Evolutionary conservation across 2,329 filamentous ascomycete genomes (phyloP), one percentile per base, ranked within the genome.

Genomic region (Trichophyton simii): DNA sequence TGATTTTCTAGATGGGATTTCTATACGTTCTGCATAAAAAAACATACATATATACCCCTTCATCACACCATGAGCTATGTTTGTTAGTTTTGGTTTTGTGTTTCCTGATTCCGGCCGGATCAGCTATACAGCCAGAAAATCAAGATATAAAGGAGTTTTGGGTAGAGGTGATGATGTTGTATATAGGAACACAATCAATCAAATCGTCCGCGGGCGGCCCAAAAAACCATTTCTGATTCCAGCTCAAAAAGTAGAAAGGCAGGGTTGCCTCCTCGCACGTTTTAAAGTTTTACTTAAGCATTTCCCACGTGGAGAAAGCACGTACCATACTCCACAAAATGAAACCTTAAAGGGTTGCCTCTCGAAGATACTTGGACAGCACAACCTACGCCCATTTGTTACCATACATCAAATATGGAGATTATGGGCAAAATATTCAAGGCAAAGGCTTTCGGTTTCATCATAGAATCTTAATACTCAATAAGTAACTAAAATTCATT

Each of bases 21-120:
- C 5, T 2, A 34, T 54, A 54, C 50, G 50, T 54, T 54, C 50
- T 25, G 5, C 50, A 54, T 54, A 31, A 34, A 54, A 54, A 38
- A 38, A 9, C 3, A 28, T 13, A 31, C 13, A 54, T 15, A 31
- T 34, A 48, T 31, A 31, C 50, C 50, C 50, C 13, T 54, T 11
- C 8, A 25, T 7, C 25, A 54, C 50, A 54, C 50, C n/a, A 25
- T 25, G 22, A 31, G 50, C 28, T n/a, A 48, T 22, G 9, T 44
- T 48, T 48, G 44, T 48, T 48, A 20, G 20, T 48, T 48, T 48
- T 28, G 28, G 13, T 54, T 54, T 54, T 54, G 50, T 54, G 50
- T 54, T 54, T 54, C 25, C 50, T 31, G 50, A 54, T 54, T 54
- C 50, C 50, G 50, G 50, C 50, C 50, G 50, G 50, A 31, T 54